Evolutionary conservation across 257 asterid species (phyloP).

Genomic region (Solanum okadae): DNA sequence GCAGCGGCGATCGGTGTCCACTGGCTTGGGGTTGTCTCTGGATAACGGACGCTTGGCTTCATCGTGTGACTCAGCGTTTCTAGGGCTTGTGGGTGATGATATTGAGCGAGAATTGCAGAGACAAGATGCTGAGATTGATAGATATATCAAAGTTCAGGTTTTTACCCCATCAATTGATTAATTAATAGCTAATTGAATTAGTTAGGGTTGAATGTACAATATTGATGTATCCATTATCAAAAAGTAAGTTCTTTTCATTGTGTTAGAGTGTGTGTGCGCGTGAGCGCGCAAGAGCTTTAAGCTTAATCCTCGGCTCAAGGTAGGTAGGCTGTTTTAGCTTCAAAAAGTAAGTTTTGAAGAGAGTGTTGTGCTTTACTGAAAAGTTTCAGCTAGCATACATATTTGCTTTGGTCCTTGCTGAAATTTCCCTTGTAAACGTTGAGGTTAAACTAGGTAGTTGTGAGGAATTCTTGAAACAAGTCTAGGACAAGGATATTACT

Average conservation of each 20-base stretch:
- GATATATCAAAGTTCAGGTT: conserved; percentile 87
- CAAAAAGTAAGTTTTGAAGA: not conserved
- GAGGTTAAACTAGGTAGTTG: not conserved
- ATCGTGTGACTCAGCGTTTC: conserved; percentile 63
- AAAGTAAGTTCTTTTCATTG: not conserved
- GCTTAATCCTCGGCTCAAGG: not conserved
- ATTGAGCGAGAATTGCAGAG: conserved; percentile 72
- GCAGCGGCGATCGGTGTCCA: conserved; percentile 85
- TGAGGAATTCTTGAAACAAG: not conserved
- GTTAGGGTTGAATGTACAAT: not conserved
- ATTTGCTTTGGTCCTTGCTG: not conserved
- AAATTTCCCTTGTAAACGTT: not conserved
- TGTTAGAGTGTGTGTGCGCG: not conserved
- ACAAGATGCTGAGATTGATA: conserved; percentile 80
- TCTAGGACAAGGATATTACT: not conserved
- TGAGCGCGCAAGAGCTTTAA: not conserved
- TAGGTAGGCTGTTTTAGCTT: not conserved
- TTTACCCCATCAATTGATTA: not conserved
- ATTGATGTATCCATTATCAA: not conserved
- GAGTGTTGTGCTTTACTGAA: not conserved
- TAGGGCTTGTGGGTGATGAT: conserved; percentile 64
- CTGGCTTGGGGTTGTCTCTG: conserved; percentile 90
- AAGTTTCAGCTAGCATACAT: not conserved
- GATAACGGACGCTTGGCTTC: conserved; percentile 66
- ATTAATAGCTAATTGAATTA: not conserved